Conservation (phyloP, 176 grass and related monocot genomes). For the Rhipidocladum racemiflorum region DNA sequence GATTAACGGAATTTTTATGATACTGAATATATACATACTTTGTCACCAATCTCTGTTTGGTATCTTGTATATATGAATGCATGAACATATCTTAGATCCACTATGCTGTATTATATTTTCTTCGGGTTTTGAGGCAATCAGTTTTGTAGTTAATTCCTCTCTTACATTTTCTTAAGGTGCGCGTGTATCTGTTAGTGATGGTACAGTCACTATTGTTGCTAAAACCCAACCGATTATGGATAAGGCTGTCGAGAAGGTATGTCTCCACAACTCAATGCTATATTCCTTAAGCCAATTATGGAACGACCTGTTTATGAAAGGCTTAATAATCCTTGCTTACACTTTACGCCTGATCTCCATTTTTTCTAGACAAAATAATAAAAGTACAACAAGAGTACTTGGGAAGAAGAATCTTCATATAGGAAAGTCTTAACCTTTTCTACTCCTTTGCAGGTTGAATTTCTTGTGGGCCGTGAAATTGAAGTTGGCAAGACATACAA, state of each 20-base stretch:
- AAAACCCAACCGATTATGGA: constrained; percentile 91
- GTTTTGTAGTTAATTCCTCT: neutral
- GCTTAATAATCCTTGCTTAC: neutral
- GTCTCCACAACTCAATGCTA: constrained; percentile 10
- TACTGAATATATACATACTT: constrained; percentile 5
- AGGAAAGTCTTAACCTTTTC: neutral
- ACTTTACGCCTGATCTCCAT: neutral
- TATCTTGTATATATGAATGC: neutral
- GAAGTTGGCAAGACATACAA: constrained; percentile 80
- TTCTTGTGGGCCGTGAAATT: constrained; percentile 87
- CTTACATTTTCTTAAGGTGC: constrained; percentile 61
- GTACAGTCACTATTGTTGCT: constrained; percentile 91
- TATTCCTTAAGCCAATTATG: constrained; percentile 22
- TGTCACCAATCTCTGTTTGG: constrained; percentile 5
- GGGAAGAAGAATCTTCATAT: constrained; percentile 13
- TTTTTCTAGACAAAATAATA: neutral
- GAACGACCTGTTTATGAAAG: neutral
- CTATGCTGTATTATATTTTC: neutral
- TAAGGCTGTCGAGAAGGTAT: constrained; percentile 88
- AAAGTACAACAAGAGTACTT: constrained; percentile 13
- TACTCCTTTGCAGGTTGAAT: constrained; percentile 56
- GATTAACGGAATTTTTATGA: neutral
- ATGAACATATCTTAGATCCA: neutral
- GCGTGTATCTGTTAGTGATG: constrained; percentile 79
- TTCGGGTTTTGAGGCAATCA: neutral